These are phyloP conservation scores for Pleoardoris graminearum DNA, from an alignment of 2,329 filamentous ascomycete genomes.

Conservation along the genomic window DNA sequence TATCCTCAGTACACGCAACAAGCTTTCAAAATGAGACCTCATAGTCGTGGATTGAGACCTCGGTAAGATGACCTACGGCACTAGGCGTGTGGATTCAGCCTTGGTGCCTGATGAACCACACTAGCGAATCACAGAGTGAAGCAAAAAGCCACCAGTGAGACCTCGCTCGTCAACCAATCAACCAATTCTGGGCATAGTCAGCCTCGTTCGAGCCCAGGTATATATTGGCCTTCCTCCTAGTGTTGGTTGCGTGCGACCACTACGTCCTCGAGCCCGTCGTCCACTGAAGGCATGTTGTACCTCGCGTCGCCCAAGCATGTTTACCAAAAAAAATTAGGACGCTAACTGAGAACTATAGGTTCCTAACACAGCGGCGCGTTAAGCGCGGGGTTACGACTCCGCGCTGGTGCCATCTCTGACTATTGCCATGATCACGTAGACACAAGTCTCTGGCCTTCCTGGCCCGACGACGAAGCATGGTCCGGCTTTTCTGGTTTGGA, in stretches of 20 bases:
- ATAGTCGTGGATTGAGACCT: too few species aligned
- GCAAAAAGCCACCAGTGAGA: background rate
- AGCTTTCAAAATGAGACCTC: too few species aligned
- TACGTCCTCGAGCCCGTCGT: too few species aligned
- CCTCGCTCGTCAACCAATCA: background rate
- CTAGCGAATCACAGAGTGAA: background rate
- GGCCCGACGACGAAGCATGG: background rate
- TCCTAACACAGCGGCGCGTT: background rate
- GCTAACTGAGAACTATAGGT: background rate
- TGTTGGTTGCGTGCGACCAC: too few species aligned
- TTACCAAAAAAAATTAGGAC: too few species aligned
- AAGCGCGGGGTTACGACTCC: background rate
- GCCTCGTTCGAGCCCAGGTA: background rate
- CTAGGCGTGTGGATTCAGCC: too few species aligned
- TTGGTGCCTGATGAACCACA: background rate
- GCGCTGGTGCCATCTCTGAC: background rate
- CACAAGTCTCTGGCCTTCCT: background rate
- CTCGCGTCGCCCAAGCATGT: too few species aligned
- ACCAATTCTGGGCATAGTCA: background rate
- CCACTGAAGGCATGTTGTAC: too few species aligned
- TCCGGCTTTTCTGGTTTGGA: background rate
- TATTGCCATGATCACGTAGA: background rate
- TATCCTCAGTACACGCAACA: too few species aligned
- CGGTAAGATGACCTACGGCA: too few species aligned
- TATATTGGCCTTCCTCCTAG: too few species aligned